Conservation (phyloP, 768 basidiomycete species). For the Leucosporidium creatinivorum region DNA sequence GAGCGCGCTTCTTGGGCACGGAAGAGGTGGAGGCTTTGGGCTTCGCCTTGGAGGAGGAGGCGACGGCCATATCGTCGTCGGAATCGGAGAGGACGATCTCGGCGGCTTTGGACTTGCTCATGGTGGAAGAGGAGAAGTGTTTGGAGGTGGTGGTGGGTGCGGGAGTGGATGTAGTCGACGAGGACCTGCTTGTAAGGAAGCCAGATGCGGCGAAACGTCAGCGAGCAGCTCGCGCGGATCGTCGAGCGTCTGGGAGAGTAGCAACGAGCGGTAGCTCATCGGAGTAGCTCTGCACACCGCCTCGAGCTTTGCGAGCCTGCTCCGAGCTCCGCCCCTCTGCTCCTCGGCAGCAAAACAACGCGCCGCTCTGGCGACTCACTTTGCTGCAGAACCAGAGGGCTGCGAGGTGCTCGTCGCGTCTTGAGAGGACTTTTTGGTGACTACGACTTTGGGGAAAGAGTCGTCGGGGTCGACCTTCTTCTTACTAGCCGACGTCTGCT, state of each 20-base stretch:
- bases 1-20: background rate
- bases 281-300: too few species aligned
- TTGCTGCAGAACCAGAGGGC: background rate
- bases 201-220: background rate
- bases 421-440: background rate
- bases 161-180: background rate
- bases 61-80: background rate
- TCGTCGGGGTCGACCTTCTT: background rate
- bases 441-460: background rate
- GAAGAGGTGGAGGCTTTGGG: background rate
- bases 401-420: background rate
- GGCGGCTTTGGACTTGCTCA: background rate
- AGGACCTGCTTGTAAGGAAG: background rate
- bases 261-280: too few species aligned
- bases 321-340: too few species aligned
- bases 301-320: too few species aligned
- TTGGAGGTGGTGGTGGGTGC: background rate
- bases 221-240: background rate
- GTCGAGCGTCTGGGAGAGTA: background rate
- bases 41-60: background rate
- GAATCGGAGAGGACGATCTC: conserved; percentile 6
- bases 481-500: background rate
- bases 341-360: too few species aligned
- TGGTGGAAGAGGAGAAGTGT: conserved; percentile 3
- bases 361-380: background rate